phyloP scores from a whole-genome alignment of 805 yeast species.

The Saccharomycopsis selenospora region DNA sequence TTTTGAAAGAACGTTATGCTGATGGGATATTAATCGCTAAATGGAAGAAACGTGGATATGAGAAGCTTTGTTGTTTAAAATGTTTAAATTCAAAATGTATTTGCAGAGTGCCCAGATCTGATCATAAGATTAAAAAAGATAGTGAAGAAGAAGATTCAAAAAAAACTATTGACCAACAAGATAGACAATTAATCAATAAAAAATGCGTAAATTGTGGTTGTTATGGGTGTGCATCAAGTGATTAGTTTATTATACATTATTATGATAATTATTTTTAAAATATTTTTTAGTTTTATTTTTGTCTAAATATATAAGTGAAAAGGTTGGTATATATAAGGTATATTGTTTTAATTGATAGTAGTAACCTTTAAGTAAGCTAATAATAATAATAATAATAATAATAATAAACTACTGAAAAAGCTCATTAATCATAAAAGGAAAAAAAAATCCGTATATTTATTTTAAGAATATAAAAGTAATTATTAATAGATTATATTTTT shows the following conservation, averaged over 20 bases:
- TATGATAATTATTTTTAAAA: too few species aligned
- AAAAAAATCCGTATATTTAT: too few species aligned
- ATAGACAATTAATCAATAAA: background rate
- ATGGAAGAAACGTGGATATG: conserved; percentile 83
- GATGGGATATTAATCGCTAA: conserved; percentile 72
- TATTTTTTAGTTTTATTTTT: too few species aligned
- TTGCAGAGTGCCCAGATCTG: conserved; percentile 68
- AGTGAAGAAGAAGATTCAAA: background rate
- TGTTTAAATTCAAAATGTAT: conserved; percentile 77
- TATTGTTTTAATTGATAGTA: too few species aligned
- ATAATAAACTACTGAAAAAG: too few species aligned
- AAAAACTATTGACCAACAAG: background rate
- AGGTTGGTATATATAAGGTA: too few species aligned
- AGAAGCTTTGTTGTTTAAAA: conserved; percentile 71
- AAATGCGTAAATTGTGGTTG: conserved; percentile 20
- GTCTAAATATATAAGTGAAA: too few species aligned
- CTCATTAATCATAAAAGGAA: too few species aligned
- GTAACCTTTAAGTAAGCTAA: too few species aligned
- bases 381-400: too few species aligned
- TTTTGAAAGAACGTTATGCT: conserved; percentile 56
- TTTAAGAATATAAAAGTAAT: too few species aligned
- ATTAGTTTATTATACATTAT: background rate
- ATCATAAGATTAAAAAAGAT: background rate
- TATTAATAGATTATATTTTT: too few species aligned
- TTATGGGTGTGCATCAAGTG: conserved; percentile 16